Percentiles rank a stretch among this genome's conserved stretches.
phyloP scores from a whole-genome alignment of 192 early-diverging fungal genomes.

The Rhizophlyctis rosea region DNA sequence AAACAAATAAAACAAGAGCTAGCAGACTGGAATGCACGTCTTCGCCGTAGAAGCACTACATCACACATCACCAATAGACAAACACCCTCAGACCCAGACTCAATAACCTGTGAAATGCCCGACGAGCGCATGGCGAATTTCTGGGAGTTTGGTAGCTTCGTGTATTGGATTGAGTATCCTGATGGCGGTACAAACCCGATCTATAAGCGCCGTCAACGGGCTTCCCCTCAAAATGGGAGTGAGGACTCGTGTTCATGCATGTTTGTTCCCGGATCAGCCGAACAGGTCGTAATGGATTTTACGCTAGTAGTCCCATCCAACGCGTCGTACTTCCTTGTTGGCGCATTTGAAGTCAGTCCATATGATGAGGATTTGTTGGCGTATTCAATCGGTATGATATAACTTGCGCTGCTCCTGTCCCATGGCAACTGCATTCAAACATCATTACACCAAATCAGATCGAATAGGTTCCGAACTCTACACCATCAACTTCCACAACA shows the following conservation, averaged over 20 bases:
- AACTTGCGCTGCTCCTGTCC: neutral
- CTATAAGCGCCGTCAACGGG: neutral
- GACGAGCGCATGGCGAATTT: conserved; percentile 6
- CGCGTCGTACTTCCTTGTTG: conserved; percentile 21
- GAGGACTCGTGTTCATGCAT: neutral
- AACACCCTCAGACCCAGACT: neutral
- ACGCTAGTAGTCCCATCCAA: conserved; percentile 9
- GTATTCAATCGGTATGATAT: conserved; percentile 33
- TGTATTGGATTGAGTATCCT: conserved; percentile 22
- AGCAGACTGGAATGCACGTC: conserved; percentile 3
- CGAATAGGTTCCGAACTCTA: conserved; percentile 28
- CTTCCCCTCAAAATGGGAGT: neutral
- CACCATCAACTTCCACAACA: too few relatives aligned
- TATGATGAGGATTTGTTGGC: conserved; percentile 25
- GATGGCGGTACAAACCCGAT: neutral
- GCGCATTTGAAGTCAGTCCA: conserved; percentile 42
- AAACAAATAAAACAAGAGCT: conserved; percentile 8
- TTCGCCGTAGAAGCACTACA: conserved; percentile 1
- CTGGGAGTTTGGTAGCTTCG: conserved; percentile 26
- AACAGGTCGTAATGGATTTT: conserved; percentile 19
- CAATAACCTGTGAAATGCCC: conserved; percentile 11
- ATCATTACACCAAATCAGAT: too few relatives aligned
- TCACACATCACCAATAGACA: neutral
- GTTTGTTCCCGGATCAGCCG: neutral
- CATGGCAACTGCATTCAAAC: too few relatives aligned